Base-by-base conservation (phyloP, 495 filamentous ascomycete genomes). In the Neurospora pannonica region DNA sequence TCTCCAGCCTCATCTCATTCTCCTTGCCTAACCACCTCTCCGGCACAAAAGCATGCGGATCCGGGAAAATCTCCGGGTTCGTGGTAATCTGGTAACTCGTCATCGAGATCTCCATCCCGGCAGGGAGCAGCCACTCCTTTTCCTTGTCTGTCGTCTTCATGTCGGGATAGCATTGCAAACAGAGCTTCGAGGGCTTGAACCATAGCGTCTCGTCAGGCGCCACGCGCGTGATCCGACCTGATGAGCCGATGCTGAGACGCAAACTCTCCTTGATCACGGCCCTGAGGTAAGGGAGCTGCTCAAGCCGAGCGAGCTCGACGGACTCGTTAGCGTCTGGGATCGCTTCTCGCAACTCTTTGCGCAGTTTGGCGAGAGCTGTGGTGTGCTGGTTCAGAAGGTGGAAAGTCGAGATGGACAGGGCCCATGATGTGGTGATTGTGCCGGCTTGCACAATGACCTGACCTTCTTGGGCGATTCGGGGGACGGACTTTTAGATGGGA, bases 261-360 rank as follows among this genome's bases (percentile, higher is more conserved):
- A 87, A 72, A 24, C 79, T 79, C 71, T 88, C 86, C 17, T 85
- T 79, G 70, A 88, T 81, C 39, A 85, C 77, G 15, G 82, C 86
- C 17, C 78, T 75, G 4, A 88, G 78, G 69, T 84, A 84, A 3
- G 82, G 82, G 42, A 46, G 42, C 4, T 46, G 42, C 19, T 46
- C n/a, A 4, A 46, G 42, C 3, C 42, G 42, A 46, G 42, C 42
- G n/a, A 46, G 42, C 8, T 46, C 42, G 42, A 21, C 9, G 19
- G 42, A 21, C 42, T 46, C 42, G 42, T 46, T n/a, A n/a, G 19
- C 48, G 34, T 76, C 73, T 0, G 75, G 73, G n/a, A 76, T 69
- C 7, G 72, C 75, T 8, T 54, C 60, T 17, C 70, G 62, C 0
- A 84, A 75, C 74, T 84, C 83, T 9, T 71, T 34, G 39, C 43